Base-by-base conservation (phyloP, 805 yeast species). In the Barnettozyma siamensis region DNA sequence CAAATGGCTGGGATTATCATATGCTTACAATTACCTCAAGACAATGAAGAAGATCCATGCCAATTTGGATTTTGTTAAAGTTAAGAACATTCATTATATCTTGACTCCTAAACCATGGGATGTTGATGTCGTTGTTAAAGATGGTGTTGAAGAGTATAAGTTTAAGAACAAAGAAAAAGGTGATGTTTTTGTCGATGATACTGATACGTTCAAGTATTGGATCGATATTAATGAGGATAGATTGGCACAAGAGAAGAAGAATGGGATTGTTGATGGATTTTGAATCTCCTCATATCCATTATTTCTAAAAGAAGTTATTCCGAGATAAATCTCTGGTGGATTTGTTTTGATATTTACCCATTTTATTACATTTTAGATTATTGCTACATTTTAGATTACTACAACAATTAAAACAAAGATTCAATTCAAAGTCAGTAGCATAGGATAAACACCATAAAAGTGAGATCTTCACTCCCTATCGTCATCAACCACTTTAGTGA, bases 51-150 rank as follows among this genome's bases (percentile, higher is more conserved):
- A 44, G 18, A 55, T 69, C 43, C 83, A 77, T 55, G 17, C 57
- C 2, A 68, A 70, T 16, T 46, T 78, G 23, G 74, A 80, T 74
- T 60, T 67, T 35, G 65, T 64, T 29, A 52, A 59, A 8, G 77
- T 78, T 39, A 78, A 76, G 53, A 76, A 73, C 45, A 64, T 77
- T 33, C 83, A 77, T 56, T 77, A 72, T 52, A 77, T 77, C 26
- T 46, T 77, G 31, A 67, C 70, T 6, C 82, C 83, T 11, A 77
- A 77, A 59, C 83, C 83, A 3, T 77, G 83, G 83, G 71, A 76
- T 33, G 40, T 37, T 31, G 12, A n/a, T 5, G n/a, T 10, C 10
- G 9, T 12, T 12, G 12, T 7, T 4, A 16, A 3, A 18, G 31
- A 16, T 7, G 26, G 17, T 31, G 31, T 13, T 3, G 12, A 31